Conservation (phyloP, 1,139 yeast species). For the Zhuliangozyma blackwelliae region DNA sequence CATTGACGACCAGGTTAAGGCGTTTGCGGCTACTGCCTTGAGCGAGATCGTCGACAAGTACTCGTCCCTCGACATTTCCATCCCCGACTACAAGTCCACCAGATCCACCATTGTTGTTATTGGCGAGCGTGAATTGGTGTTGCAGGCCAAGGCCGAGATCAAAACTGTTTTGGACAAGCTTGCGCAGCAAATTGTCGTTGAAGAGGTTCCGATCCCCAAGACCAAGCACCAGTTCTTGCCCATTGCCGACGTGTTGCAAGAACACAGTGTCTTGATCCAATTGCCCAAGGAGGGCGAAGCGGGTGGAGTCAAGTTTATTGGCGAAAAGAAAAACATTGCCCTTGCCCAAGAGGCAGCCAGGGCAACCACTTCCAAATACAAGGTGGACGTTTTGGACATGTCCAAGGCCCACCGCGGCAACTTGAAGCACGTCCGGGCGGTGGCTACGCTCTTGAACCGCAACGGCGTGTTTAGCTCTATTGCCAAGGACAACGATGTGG, state of each 20-base stretch:
- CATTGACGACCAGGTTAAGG: conserved; percentile 44
- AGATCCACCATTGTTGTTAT: conserved; percentile 36
- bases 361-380: conserved; percentile 47
- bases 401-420: conserved; percentile 86
- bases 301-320: conserved; percentile 56
- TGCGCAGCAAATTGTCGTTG: conserved; percentile 29
- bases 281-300: conserved; percentile 46
- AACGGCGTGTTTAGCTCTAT: conserved; percentile 46
- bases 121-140: conserved; percentile 63
- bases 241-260: conserved; percentile 40
- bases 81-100: conserved; percentile 28
- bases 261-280: conserved; percentile 59
- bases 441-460: conserved; percentile 62
- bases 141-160: conserved; percentile 46
- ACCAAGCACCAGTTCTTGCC: conserved; percentile 46
- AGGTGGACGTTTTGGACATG: conserved; percentile 70
- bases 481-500: conserved; percentile 45
- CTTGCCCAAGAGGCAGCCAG: conserved; percentile 58
- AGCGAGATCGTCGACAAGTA: conserved; percentile 19
- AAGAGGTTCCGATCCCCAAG: conserved; percentile 42
- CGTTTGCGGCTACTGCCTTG: conserved; percentile 43
- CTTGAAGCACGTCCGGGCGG: conserved; percentile 65
- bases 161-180: conserved; percentile 44
- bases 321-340: conserved; percentile 51
- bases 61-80: conserved; percentile 26